These are phyloP conservation scores for Podospora appendiculata DNA, from an alignment of 495 filamentous ascomycete species.

Conservation along the genomic window DNA sequence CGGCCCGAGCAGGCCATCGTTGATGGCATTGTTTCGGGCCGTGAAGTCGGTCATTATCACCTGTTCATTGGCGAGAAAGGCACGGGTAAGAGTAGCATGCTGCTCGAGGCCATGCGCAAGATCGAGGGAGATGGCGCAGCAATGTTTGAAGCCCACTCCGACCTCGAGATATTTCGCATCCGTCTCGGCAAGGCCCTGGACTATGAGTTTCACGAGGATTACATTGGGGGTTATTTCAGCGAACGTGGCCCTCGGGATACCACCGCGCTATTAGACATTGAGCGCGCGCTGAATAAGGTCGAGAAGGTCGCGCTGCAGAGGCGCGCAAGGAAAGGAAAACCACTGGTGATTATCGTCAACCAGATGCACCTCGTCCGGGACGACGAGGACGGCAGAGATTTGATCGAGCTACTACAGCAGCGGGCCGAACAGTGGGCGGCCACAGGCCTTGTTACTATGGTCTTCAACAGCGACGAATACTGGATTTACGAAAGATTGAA, in stretches of 20 bases:
- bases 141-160: slow-evolving; percentile 93
- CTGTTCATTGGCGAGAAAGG: slow-evolving; percentile 95
- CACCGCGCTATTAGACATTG: slow-evolving; percentile 85
- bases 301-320: slow-evolving; percentile 84
- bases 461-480: slow-evolving; percentile 93
- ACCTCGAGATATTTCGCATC: slow-evolving; percentile 90
- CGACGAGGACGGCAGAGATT: slow-evolving; percentile 81
- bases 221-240: slow-evolving; percentile 90
- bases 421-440: slow-evolving; percentile 94
- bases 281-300: slow-evolving; percentile 92
- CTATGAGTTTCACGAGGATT: slow-evolving; percentile 84
- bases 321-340: slow-evolving; percentile 48
- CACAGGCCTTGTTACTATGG: slow-evolving; percentile 75
- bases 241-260: slow-evolving; percentile 89
- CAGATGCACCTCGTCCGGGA: slow-evolving; percentile 82
- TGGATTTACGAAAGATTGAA: slow-evolving; percentile 96
- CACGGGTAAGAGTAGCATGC: slow-evolving; percentile 91
- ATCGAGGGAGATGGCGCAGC: slow-evolving; percentile 76
- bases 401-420: slow-evolving; percentile 92
- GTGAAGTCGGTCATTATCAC: slow-evolving; percentile 71
- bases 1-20: slow-evolving; percentile 74
- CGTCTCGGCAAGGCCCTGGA: slow-evolving; percentile 88
- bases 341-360: slow-evolving; percentile 84
- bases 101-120: slow-evolving; percentile 88
- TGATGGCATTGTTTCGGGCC: slow-evolving; percentile 68